Evolutionary conservation across 148 eudicot species (phyloP).

Genomic region (Spergularia marina): DNA sequence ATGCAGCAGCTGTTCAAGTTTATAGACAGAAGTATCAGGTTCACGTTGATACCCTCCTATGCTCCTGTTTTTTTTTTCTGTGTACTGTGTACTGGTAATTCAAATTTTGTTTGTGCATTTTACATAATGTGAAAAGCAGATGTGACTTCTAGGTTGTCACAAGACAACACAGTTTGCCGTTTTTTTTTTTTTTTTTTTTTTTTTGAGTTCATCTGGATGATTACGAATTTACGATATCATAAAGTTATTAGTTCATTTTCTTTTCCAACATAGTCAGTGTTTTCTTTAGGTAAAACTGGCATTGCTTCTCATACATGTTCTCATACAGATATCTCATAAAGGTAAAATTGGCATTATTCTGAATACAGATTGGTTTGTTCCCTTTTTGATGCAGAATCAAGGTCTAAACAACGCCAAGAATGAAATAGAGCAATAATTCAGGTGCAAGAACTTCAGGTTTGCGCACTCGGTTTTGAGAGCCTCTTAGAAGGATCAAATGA

Average conservation of each 20-base stretch:
- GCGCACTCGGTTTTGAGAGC: no score
- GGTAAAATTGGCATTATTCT: slow-evolving; percentile 34
- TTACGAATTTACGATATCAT: no score
- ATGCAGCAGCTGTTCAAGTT: slow-evolving; percentile 32
- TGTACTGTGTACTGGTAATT: no score
- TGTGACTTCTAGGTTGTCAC: background rate
- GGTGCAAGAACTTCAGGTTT: no score
- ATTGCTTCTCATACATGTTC: background rate
- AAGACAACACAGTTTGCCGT: background rate
- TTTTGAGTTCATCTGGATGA: no score
- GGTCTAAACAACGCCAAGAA: background rate
- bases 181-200: no score
- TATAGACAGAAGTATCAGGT: slow-evolving; percentile 37
- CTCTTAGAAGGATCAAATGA: no score
- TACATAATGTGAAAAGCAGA: background rate
- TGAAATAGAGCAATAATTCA: no score
- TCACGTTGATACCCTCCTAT: background rate
- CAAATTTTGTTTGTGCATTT: no score
- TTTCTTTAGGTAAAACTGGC: background rate
- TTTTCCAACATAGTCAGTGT: no score
- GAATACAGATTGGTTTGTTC: slow-evolving; percentile 25
- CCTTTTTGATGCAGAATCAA: slow-evolving; percentile 10
- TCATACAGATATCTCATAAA: slow-evolving; percentile 24
- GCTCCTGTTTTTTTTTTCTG: background rate
- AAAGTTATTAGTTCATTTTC: no score